Evolutionary conservation across 164 flowering plant species (phyloP).

Genomic region (Magnolia changhungtana): DNA sequence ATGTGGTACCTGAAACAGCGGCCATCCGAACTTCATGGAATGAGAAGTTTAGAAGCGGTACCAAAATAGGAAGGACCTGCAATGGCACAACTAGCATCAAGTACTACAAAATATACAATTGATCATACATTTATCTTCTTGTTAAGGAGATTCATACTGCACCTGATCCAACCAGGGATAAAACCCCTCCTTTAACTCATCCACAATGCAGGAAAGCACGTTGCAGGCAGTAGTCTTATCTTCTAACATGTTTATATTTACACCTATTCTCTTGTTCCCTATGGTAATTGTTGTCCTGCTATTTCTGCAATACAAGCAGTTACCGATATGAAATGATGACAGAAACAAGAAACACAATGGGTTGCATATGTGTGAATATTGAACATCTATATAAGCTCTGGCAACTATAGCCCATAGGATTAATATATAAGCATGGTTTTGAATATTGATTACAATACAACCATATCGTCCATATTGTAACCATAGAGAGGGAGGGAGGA

Average conservation of each 20-base stretch:
- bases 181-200: conserved; percentile 79
- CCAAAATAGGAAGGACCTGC: conserved; percentile 71
- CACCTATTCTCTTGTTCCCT: conserved; percentile 72
- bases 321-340: not conserved
- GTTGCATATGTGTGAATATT: no score
- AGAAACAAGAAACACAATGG: not conserved
- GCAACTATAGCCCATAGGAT: no score
- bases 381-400: no score
- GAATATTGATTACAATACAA: no score
- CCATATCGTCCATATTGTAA: no score
- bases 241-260: conserved; percentile 72
- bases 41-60: conserved; percentile 72
- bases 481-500: no score
- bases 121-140: not conserved
- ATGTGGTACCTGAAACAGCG: conserved; percentile 66
- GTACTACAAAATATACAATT: not conserved
- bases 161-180: conserved; percentile 89
- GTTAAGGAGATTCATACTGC: not conserved
- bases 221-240: conserved; percentile 86
- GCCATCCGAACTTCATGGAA: conserved; percentile 83
- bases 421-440: no score
- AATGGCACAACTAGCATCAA: not conserved
- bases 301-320: not conserved
- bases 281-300: conserved; percentile 3
- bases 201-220: conserved; percentile 80